Evolutionary conservation across 495 filamentous ascomycete genomes (phyloP).

Genomic region (Tuber indicum): DNA sequence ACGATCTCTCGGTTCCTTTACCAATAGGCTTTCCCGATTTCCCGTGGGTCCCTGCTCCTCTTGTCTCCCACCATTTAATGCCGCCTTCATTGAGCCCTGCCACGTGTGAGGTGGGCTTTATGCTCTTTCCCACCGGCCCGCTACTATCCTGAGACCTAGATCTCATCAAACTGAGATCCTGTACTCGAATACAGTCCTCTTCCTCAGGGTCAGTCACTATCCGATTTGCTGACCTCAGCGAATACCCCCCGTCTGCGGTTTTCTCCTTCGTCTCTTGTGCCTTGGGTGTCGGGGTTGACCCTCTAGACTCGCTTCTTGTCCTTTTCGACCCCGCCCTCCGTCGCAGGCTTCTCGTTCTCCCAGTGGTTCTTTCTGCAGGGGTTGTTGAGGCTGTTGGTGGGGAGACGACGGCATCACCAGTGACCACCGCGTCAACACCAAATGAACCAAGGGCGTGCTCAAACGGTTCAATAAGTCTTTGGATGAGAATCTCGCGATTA

Average conservation of each 20-base stretch:
- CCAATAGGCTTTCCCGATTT: background rate
- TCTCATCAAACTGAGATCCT: conserved; percentile 29
- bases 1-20: background rate
- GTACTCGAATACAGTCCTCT: conserved; percentile 38
- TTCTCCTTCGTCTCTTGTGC: conserved; percentile 3
- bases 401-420: conserved; percentile 4
- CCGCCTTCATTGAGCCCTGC: background rate
- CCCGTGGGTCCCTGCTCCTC: background rate
- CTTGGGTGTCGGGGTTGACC: conserved; percentile 10
- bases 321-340: conserved; percentile 34
- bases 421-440: conserved; percentile 15
- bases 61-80: background rate
- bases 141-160: background rate
- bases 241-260: conserved; percentile 25
- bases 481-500: conserved; percentile 38
- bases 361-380: conserved; percentile 4
- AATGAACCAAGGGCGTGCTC: conserved; percentile 34
- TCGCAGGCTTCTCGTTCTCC: conserved; percentile 23
- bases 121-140: conserved; percentile 2
- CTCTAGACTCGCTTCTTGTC: conserved; percentile 25
- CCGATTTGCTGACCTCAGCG: conserved; percentile 21
- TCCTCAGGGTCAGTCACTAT: conserved; percentile 27
- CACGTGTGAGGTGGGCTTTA: background rate
- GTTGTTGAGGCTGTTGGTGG: conserved; percentile 15
- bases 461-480: conserved; percentile 38